Conservation (phyloP, 805 yeast species). For the Ogataea minuta region DNA sequence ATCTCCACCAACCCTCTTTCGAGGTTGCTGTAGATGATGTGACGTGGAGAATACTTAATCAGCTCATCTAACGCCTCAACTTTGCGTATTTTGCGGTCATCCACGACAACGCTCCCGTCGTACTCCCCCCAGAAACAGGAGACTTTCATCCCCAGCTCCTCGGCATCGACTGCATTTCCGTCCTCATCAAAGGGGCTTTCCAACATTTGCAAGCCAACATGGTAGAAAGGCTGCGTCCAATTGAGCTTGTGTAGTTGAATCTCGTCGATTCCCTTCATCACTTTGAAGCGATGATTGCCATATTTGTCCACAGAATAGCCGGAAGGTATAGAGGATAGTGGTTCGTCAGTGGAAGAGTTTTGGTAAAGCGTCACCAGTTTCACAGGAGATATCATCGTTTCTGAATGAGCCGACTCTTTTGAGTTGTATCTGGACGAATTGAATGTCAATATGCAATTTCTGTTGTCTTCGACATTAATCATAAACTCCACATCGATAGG, state of each 20-base stretch:
- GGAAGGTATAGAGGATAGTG: constrained; percentile 34
- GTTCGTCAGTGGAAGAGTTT: constrained; percentile 13
- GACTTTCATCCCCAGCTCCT: constrained; percentile 52
- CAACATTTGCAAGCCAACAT: constrained; percentile 72
- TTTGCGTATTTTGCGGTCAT: constrained; percentile 36
- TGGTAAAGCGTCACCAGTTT: constrained; percentile 56
- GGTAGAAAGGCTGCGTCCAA: constrained; percentile 54
- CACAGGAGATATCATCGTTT: constrained; percentile 53
- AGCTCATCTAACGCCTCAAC: constrained; percentile 75
- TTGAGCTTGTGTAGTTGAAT: constrained; percentile 62
- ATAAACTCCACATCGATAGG: constrained; percentile 63
- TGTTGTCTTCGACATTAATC: constrained; percentile 57
- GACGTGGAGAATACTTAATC: constrained; percentile 61
- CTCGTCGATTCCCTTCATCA: constrained; percentile 60
- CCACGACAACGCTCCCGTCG: constrained; percentile 42
- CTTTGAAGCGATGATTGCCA: constrained; percentile 45
- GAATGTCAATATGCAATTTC: constrained; percentile 64
- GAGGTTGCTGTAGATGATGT: constrained; percentile 61
- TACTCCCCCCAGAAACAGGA: constrained; percentile 81
- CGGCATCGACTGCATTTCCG: constrained; percentile 28
- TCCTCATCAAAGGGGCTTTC: constrained; percentile 54
- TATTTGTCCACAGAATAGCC: constrained; percentile 42
- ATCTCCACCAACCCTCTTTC: constrained; percentile 69
- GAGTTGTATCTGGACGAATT: constrained; percentile 44
- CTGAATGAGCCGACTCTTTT: constrained; percentile 26